Percentiles rank a stretch among this genome's conserved stretches.
phyloP scores from a whole-genome alignment of 257 asterid genomes.

The Cinchona pubescens region DNA sequence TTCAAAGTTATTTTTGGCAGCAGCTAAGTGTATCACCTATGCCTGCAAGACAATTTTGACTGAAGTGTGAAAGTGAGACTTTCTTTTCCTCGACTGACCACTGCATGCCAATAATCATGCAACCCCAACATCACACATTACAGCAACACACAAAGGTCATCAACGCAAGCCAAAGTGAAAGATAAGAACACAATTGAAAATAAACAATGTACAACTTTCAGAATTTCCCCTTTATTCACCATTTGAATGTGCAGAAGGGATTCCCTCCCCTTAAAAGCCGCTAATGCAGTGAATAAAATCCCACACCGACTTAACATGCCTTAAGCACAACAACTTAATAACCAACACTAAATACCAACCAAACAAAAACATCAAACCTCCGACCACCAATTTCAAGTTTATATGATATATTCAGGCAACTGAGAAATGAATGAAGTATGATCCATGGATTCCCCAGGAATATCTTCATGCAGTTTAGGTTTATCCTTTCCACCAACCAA shows the following conservation, averaged over 20 bases:
- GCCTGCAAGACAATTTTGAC: no score
- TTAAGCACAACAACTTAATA: background rate
- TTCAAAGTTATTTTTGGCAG: no score
- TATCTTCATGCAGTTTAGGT: conserved; percentile 31
- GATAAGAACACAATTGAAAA: no score
- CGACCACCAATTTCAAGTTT: background rate
- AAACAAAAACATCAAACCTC: background rate
- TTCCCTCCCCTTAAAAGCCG: background rate
- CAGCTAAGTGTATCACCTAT: no score
- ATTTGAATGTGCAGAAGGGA: background rate
- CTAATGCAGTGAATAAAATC: background rate
- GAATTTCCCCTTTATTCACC: background rate
- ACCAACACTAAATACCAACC: no score
- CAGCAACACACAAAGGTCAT: no score
- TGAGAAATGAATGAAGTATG: conserved; percentile 37
- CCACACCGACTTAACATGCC: background rate
- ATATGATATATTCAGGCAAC: conserved; percentile 40
- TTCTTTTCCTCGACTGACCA: background rate
- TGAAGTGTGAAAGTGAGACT: background rate
- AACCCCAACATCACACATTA: background rate
- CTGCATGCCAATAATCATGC: background rate
- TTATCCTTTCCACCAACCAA: conserved; percentile 40
- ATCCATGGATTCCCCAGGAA: conserved; percentile 42
- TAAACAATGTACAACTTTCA: background rate
- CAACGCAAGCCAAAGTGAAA: no score